These are phyloP conservation scores for Adansonia grandidieri DNA, from an alignment of 441 rosid species.

Conservation along the genomic window DNA sequence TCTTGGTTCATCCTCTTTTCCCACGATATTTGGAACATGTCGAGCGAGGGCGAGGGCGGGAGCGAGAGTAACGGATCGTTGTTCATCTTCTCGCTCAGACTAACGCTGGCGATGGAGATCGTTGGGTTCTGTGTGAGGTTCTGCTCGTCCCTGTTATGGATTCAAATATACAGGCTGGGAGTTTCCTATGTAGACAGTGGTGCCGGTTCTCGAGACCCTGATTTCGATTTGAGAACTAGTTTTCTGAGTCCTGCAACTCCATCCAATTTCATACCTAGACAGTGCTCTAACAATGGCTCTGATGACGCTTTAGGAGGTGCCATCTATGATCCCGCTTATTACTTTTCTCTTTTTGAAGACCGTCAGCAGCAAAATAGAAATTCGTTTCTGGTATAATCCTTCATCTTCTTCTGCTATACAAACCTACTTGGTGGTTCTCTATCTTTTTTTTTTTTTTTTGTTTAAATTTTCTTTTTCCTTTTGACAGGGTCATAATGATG, in stretches of 20 bases:
- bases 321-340: slow-evolving; percentile 76
- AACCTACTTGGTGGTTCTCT: slow-evolving; percentile 10
- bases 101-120: slow-evolving; percentile 82
- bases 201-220: slow-evolving; percentile 54
- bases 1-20: slow-evolving; percentile 88
- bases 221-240: slow-evolving; percentile 76
- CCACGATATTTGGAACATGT: slow-evolving; percentile 60
- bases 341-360: slow-evolving; percentile 76
- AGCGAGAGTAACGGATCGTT: slow-evolving; percentile 39
- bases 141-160: slow-evolving; percentile 80
- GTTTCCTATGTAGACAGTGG: slow-evolving; percentile 48
- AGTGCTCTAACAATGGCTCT: slow-evolving; percentile 35
- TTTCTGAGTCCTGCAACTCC: slow-evolving; percentile 67
- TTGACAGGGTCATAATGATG: slow-evolving; percentile 25
- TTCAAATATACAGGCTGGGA: slow-evolving; percentile 89
- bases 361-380: slow-evolving; percentile 40
- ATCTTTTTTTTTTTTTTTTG: no score
- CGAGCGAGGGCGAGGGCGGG: neutral
- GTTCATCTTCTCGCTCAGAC: slow-evolving; percentile 74
- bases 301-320: slow-evolving; percentile 76
- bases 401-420: neutral
- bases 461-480: neutral
- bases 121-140: slow-evolving; percentile 78
- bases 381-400: slow-evolving; percentile 35
- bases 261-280: slow-evolving; percentile 23